Evolutionary conservation across 2,329 filamentous ascomycete species (phyloP).

Genomic region (Endoconidiophora polonica): DNA sequence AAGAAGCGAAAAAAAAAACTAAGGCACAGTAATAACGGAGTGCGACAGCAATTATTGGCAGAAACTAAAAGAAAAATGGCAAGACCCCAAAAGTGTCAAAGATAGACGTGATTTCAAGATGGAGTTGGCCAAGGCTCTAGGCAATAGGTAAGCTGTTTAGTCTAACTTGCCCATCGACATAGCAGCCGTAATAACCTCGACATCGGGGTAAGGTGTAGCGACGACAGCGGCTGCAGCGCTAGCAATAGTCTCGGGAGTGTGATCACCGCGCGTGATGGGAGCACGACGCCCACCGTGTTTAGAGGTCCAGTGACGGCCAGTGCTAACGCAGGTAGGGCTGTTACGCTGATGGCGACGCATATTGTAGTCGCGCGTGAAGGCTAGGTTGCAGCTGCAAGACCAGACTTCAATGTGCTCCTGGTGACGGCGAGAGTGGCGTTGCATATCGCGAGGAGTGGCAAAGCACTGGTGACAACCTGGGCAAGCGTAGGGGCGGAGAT

Average conservation of each 20-base stretch:
- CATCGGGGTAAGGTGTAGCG: too few species aligned
- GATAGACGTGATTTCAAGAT: too few species aligned
- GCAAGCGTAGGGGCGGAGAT: slow-evolving; percentile 1
- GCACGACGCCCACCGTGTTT: slow-evolving; percentile 6
- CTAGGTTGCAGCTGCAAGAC: slow-evolving; percentile 3
- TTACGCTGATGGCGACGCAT: slow-evolving; percentile 8
- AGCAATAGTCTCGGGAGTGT: not conserved
- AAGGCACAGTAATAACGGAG: too few species aligned
- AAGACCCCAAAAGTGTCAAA: too few species aligned
- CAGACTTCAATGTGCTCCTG: slow-evolving; percentile 1
- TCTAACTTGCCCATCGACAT: too few species aligned
- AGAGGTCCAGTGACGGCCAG: not conserved
- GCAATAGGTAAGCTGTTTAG: too few species aligned
- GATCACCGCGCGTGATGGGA: not conserved
- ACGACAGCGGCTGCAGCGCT: not conserved
- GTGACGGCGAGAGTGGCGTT: slow-evolving; percentile 7
- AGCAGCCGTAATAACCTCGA: too few species aligned
- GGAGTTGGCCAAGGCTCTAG: too few species aligned
- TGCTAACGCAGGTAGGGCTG: not conserved
- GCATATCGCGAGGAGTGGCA: slow-evolving; percentile 6
- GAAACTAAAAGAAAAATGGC: too few species aligned
- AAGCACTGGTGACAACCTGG: slow-evolving; percentile 2
- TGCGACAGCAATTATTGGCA: too few species aligned
- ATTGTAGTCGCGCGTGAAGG: slow-evolving; percentile 11
- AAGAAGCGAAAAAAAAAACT: too few species aligned